Conservation (phyloP, 2,329 filamentous ascomycete species). For the Neophaeococcomyces aloes region DNA sequence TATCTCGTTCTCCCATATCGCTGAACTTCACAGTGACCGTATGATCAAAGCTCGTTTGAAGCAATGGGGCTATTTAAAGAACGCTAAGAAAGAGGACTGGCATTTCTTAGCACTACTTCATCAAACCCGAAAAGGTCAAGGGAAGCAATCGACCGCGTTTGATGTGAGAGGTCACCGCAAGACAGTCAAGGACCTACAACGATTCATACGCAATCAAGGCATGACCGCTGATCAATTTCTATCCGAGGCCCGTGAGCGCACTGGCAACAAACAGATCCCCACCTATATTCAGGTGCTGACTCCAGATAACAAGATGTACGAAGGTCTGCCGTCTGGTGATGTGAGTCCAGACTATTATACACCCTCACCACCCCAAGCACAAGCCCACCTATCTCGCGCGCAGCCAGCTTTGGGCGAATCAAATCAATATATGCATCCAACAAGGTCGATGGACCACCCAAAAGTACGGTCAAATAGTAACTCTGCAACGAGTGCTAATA, state of each 20-base stretch:
- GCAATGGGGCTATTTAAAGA: conserved; percentile 21
- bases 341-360: conserved; percentile 2
- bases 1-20: background rate
- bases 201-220: conserved; percentile 21
- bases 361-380: conserved; percentile 1
- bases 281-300: conserved; percentile 19
- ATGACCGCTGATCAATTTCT: conserved; percentile 21
- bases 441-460: background rate
- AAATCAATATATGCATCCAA: background rate
- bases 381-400: background rate
- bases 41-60: conserved; percentile 18
- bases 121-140: conserved; percentile 16
- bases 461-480: background rate
- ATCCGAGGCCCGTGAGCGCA: conserved; percentile 13
- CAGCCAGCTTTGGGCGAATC: background rate
- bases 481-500: background rate
- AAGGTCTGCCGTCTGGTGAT: background rate
- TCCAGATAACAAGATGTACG: conserved; percentile 10
- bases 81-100: conserved; percentile 22
- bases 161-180: conserved; percentile 19
- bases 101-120: conserved; percentile 19
- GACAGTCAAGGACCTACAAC: conserved; percentile 19
- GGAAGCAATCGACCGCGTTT: conserved; percentile 18
- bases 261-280: conserved; percentile 9
- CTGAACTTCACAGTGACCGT: conserved; percentile 9